Base-by-base conservation (phyloP, 805 yeast genomes). In the Hagleromyces aurorensis region DNA sequence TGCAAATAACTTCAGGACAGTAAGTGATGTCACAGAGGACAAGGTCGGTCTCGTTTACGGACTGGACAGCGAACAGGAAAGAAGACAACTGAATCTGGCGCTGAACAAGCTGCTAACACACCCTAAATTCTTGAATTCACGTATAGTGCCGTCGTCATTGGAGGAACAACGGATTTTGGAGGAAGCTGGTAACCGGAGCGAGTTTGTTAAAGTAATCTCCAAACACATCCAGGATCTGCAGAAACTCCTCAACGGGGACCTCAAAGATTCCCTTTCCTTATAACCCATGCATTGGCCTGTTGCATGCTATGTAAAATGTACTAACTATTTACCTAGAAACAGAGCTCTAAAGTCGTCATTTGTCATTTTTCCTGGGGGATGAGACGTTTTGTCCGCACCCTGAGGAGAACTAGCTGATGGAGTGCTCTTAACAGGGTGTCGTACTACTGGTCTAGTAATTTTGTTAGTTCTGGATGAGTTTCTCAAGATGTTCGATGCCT, bases 41-140 rank as follows among this genome's bases (percentile, higher is more conserved):
- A 27, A 47, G 7, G 26, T 52, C 13, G 61, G 52, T 20, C 44
- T 57, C 13, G 44, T 73, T 50, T 78, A 79, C 1, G 87, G 85
- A 0, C 55, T 81, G 27, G 85, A 79, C 33, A 64, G 70, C 1
- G 65, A 61, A 19, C 63, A 68, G 16, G 79, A 76, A 35, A 65
- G 78, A 36, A 69, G 65, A n/a, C 72, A 69, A 15, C 67, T 87
- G 37, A 60, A 65, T 4, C 72, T 67, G 23, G 72, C 78, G 7
- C 58, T 86, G 33, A 78, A 72, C 32, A 82, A 84, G 41, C 64
- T 87, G 22, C 64, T 84, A 38, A 78, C 87, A 16, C 96, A 87
- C 56, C 95, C 94, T 9, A 85, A 84, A 53, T 86, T 76, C 43
- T 60, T 87, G 37, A 68, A 81, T 4, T 70, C 87, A 5, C 62